phyloP scores from a whole-genome alignment of 805 yeast genomes.

The Sugiyamaella americana region DNA sequence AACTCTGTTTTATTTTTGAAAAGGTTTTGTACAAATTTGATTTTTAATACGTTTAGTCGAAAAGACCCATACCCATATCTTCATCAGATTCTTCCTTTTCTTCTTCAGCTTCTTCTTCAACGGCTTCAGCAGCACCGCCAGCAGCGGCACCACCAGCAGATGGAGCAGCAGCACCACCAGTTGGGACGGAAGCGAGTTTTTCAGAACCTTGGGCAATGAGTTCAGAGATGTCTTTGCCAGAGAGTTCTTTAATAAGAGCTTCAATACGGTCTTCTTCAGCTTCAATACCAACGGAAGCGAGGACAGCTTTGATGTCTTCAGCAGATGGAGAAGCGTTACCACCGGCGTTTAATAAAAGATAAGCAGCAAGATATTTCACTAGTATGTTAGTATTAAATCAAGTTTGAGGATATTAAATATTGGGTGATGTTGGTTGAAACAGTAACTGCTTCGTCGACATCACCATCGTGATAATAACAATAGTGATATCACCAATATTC shows the following conservation, averaged over 20 bases:
- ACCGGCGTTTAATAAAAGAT: conserved; percentile 95
- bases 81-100: conserved; percentile 43
- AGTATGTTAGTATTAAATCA: conserved; percentile 22
- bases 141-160: conserved; percentile 65
- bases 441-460: too few relatives aligned
- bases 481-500: too few relatives aligned
- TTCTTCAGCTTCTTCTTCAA: conserved; percentile 63
- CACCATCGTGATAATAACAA: too few relatives aligned
- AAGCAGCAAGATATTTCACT: conserved; percentile 99
- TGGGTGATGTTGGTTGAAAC: too few relatives aligned
- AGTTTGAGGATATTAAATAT: neutral
- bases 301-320: conserved; percentile 79
- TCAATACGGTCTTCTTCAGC: conserved; percentile 84
- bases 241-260: conserved; percentile 73
- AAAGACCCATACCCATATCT: conserved; percentile 64
- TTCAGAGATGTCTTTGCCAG: conserved; percentile 87
- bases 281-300: conserved; percentile 94
- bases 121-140: conserved; percentile 65
- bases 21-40: neutral
- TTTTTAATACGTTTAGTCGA: conserved; percentile 64
- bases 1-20: neutral
- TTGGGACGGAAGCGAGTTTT: conserved; percentile 95
- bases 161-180: conserved; percentile 95
- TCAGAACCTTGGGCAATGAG: conserved; percentile 91
- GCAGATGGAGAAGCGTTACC: conserved; percentile 94